Evolutionary conservation across 2,329 filamentous ascomycete genomes (phyloP).

Genomic region (Fusarium falciforme): DNA sequence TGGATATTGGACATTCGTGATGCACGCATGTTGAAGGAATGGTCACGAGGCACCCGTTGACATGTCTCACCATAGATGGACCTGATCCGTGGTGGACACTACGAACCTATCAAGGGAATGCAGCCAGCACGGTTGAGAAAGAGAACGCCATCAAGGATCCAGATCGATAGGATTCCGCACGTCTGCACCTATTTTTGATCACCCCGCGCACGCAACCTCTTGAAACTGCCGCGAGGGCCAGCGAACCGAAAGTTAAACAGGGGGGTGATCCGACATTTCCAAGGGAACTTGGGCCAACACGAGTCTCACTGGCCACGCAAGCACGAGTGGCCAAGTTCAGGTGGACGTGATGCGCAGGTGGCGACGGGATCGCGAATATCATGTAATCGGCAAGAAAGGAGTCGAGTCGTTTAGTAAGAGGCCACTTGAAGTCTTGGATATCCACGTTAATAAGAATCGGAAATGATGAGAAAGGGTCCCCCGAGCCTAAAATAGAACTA

Average conservation of each 20-base stretch:
- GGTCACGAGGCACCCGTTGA: not conserved
- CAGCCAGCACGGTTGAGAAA: not conserved
- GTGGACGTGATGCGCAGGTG: not conserved
- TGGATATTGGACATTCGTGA: not conserved
- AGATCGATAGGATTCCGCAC: not conserved
- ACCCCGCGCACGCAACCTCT: not conserved
- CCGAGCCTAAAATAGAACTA: slow-evolving; percentile 27
- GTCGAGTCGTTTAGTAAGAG: not conserved
- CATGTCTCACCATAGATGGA: slow-evolving; percentile 10
- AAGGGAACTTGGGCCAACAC: slow-evolving; percentile 10
- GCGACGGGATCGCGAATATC: not conserved
- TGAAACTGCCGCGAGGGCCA: not conserved
- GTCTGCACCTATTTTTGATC: not conserved
- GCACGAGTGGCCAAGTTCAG: not conserved
- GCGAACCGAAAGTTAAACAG: slow-evolving; percentile 15
- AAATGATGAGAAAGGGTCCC: slow-evolving; percentile 9
- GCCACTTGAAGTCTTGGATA: not conserved
- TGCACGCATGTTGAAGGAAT: not conserved
- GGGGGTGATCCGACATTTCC: slow-evolving; percentile 8
- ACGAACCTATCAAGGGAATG: not conserved
- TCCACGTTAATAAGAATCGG: slow-evolving; percentile 22
- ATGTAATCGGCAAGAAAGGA: not conserved
- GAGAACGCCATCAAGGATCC: not conserved
- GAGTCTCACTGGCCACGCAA: slow-evolving; percentile 19
- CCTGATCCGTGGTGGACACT: slow-evolving; percentile 6